Conservation (phyloP, 2,329 filamentous ascomycete genomes). For the Dactylellina drechsleri region DNA sequence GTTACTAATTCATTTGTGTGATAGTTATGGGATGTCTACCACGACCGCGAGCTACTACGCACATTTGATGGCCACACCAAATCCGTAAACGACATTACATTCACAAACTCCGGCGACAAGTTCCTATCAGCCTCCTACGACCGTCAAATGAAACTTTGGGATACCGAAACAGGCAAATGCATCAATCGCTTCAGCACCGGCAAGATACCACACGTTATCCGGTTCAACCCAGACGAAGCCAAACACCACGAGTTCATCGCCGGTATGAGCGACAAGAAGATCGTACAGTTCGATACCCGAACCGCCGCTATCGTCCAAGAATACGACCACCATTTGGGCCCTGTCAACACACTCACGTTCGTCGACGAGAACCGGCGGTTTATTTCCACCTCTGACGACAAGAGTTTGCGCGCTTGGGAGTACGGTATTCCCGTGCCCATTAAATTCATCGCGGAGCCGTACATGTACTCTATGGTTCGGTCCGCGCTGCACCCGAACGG, state of each 20-base stretch:
- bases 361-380: slow-evolving; percentile 94
- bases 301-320: slow-evolving; percentile 87
- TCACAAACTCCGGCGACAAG: slow-evolving; percentile 81
- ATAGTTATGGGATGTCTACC: slow-evolving; percentile 88
- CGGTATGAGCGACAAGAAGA: slow-evolving; percentile 99
- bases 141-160: slow-evolving; percentile 96
- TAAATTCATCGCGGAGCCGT: slow-evolving; percentile 96
- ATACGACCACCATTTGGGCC: slow-evolving; percentile 97
- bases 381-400: slow-evolving; percentile 98
- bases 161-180: slow-evolving; percentile 92
- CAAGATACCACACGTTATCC: slow-evolving; percentile 92
- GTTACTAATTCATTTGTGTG: slow-evolving; percentile 31
- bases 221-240: slow-evolving; percentile 84
- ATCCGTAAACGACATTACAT: slow-evolving; percentile 86
- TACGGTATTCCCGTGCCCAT: slow-evolving; percentile 98
- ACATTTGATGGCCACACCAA: slow-evolving; percentile 93
- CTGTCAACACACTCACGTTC: slow-evolving; percentile 97
- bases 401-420: slow-evolving; percentile 95
- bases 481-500: slow-evolving; percentile 84
- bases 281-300: slow-evolving; percentile 93
- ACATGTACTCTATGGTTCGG: slow-evolving; percentile 96
- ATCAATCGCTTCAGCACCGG: slow-evolving; percentile 89
- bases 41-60: slow-evolving; percentile 84
- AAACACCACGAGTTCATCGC: slow-evolving; percentile 89
- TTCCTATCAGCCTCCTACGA: slow-evolving; percentile 95